A percentile compares a stretch with the other conserved stretches of the same genome.
Evolutionary conservation across 352 stramenopile genomes (phyloP).

Genomic region (Globisporangium takayamanum): DNA sequence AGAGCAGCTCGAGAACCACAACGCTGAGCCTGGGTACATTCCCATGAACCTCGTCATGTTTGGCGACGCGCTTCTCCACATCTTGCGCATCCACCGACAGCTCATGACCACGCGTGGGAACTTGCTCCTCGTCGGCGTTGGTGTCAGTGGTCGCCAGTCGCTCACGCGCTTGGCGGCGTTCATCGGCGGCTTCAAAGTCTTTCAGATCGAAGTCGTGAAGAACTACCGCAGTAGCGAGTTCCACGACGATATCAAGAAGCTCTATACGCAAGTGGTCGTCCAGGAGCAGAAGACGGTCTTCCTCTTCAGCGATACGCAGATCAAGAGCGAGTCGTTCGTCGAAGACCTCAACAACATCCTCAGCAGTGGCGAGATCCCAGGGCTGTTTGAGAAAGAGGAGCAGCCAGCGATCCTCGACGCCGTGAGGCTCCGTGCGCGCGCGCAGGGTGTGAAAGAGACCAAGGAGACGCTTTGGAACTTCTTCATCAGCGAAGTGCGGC

Average conservation of each 20-base stretch:
- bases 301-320: conserved; percentile 92
- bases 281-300: conserved; percentile 87
- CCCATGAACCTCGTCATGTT: conserved; percentile 91
- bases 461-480: conserved; percentile 90
- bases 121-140: conserved; percentile 89
- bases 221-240: conserved; percentile 90
- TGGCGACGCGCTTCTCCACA: conserved; percentile 86
- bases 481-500: conserved; percentile 88
- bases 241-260: conserved; percentile 90
- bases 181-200: conserved; percentile 85
- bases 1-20: conserved; percentile 90
- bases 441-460: conserved; percentile 79
- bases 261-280: conserved; percentile 76
- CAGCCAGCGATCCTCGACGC: conserved; percentile 79
- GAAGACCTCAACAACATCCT: conserved; percentile 93
- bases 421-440: conserved; percentile 57
- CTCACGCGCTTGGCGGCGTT: conserved; percentile 86
- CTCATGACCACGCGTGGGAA: conserved; percentile 87
- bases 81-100: conserved; percentile 88
- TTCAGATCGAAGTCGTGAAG: conserved; percentile 94
- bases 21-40: conserved; percentile 81
- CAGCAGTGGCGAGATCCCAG: conserved; percentile 88
- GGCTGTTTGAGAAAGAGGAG: conserved; percentile 91
- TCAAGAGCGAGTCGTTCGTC: conserved; percentile 91
- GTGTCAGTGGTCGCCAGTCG: conserved; percentile 86